Percentiles rank a stretch among this genome's conserved stretches.
Conservation (phyloP, 2,329 filamentous ascomycete species). For the Aureobasidium subglaciale region DNA sequence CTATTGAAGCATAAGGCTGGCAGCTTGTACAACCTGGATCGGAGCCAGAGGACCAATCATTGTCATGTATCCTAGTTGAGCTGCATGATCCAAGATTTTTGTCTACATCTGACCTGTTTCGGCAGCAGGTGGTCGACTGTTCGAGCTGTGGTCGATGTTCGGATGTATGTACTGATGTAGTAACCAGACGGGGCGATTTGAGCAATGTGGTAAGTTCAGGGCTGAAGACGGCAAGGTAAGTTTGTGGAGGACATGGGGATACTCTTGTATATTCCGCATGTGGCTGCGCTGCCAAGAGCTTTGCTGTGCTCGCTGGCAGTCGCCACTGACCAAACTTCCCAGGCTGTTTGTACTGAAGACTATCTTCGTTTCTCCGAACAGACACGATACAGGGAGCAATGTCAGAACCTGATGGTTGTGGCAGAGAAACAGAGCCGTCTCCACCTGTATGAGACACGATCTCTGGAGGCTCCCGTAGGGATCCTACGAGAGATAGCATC, state of each 20-base stretch:
- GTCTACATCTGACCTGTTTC: background rate
- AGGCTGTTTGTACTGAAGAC: too few relatives aligned
- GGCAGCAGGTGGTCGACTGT: background rate
- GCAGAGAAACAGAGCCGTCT: too few relatives aligned
- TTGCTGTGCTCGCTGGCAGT: too few relatives aligned
- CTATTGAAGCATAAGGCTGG: slow-evolving; percentile 2
- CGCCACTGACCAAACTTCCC: too few relatives aligned
- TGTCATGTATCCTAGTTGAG: background rate
- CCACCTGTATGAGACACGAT: too few relatives aligned
- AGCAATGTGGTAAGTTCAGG: background rate
- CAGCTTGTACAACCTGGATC: background rate
- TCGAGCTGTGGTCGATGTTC: background rate
- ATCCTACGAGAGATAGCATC: too few relatives aligned
- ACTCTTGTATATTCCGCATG: background rate
- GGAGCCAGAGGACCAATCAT: background rate
- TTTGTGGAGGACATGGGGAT: background rate
- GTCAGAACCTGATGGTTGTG: too few relatives aligned
- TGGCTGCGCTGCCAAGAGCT: slow-evolving; percentile 2
- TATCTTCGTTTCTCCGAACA: too few relatives aligned
- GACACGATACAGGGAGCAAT: too few relatives aligned
- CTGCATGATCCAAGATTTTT: background rate
- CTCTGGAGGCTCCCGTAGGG: too few relatives aligned
- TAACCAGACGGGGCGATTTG: background rate
- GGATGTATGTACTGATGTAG: background rate
- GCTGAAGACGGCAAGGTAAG: background rate